Percentiles rank a stretch among this genome's conserved stretches.
These are phyloP conservation scores for Hysterangium stoloniferum DNA, from an alignment of 768 basidiomycete genomes.

Conservation along the genomic window DNA sequence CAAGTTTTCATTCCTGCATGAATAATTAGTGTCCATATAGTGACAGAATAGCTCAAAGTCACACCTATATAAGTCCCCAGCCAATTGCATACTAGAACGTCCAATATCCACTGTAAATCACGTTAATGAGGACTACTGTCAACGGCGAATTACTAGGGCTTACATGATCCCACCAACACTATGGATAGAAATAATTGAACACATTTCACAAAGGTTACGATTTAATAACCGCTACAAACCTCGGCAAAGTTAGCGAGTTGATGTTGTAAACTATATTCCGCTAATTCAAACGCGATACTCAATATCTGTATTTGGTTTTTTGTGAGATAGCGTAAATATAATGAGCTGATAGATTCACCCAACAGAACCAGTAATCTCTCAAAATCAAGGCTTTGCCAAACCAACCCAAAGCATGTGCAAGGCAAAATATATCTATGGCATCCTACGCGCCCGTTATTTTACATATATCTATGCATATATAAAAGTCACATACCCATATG, in stretches of 20 bases:
- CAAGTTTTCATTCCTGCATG: slow-evolving; percentile 75
- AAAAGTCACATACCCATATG: slow-evolving; percentile 50
- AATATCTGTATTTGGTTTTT: slow-evolving; percentile 48
- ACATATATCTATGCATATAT: neutral
- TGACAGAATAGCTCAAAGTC: neutral
- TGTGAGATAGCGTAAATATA: neutral
- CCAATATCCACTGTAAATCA: slow-evolving; percentile 65
- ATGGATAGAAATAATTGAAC: too few species aligned
- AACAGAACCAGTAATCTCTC: slow-evolving; percentile 91
- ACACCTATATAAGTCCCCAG: slow-evolving; percentile 75
- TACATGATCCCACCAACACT: slow-evolving; percentile 96
- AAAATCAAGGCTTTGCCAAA: slow-evolving; percentile 87
- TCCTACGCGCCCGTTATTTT: slow-evolving; percentile 34
- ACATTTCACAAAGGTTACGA: too few species aligned
- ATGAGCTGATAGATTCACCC: slow-evolving; percentile 42
- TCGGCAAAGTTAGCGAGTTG: slow-evolving; percentile 85
- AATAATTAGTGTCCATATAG: slow-evolving; percentile 13
- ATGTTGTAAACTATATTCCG: slow-evolving; percentile 83
- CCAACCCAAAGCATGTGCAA: slow-evolving; percentile 83
- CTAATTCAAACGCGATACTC: slow-evolving; percentile 81
- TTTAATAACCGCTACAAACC: too few species aligned
- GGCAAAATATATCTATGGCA: slow-evolving; percentile 79
- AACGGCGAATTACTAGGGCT: slow-evolving; percentile 20
- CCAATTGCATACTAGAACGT: slow-evolving; percentile 86
- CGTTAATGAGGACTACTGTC: neutral